Base-by-base conservation (phyloP, 495 filamentous ascomycete species). In the Trichocladium antarcticum region DNA sequence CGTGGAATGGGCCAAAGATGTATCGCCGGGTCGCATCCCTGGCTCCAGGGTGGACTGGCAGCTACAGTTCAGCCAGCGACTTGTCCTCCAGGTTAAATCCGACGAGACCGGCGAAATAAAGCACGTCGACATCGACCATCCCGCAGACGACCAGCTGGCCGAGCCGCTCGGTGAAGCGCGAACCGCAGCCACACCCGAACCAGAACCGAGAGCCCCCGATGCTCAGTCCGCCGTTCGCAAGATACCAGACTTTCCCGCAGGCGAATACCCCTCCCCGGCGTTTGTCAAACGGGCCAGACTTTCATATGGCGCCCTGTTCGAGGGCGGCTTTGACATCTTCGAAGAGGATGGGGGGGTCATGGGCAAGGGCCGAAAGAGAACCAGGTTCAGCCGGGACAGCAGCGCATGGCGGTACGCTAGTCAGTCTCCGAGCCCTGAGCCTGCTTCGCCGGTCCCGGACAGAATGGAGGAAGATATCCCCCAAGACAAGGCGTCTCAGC, bases 11-110 rank as follows among this genome's bases (percentile, higher is more conserved):
- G 58, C 68, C 15, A 54, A 67, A 31, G 73, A 74, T 42, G 65
- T 61, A 19, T 66, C 70, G 12, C 76, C 77, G 45, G 71, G 69
- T 19, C 67, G 73, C 29, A 81, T 82, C 9, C 82, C 85, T 1
- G 85, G 83, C 11, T 79, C 71, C 38, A 74, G 77, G 16, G 60
- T 90, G 37, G 78, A 83, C n/a, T 89, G 87, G 78, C 83, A 88
- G 63, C 64, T 92, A 32, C 68, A 74, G 47, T 77, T 83, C 59
- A 66, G 71, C 6, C 65, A 76, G 53, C 74, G 70, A 15, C 59
- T 89, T 39, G 56, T 67, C 14, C 59, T 87, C 15, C 68, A 84
- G 75, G 82, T 89, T 34, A 69, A 54, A 34, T 39, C 58, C 20
- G 51, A 55, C 41, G 71, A 73, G 11, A 55, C 65, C 6, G 44